Conservation (phyloP, 2,329 filamentous ascomycete species). For the Arthrobotrys iridis region DNA sequence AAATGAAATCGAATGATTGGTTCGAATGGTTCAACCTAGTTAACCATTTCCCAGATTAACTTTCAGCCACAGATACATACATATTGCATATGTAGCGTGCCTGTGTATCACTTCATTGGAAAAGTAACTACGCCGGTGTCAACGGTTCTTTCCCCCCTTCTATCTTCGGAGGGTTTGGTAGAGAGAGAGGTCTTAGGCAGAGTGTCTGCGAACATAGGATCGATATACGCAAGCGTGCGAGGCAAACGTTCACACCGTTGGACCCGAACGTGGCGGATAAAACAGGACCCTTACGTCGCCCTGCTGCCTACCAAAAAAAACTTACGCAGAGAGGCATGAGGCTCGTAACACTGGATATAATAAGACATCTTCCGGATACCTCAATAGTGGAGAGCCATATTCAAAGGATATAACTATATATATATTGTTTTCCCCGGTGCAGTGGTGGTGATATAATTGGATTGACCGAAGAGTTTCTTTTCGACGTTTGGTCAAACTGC, state of each 20-base stretch:
- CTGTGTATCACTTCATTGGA: too few species aligned
- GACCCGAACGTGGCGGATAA: not conserved
- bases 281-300: constrained; percentile 26
- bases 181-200: not conserved
- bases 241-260: constrained; percentile 17
- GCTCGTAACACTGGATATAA: not conserved
- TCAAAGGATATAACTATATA: not conserved
- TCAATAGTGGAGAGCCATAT: not conserved
- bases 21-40: too few species aligned
- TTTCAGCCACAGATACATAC: too few species aligned
- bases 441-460: not conserved
- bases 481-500: not conserved
- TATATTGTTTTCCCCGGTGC: not conserved
- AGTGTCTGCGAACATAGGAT: not conserved
- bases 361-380: not conserved
- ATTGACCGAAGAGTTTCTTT: constrained; percentile 1
- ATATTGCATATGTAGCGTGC: too few species aligned
- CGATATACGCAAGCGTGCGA: constrained; percentile 28
- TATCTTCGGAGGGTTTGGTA: too few species aligned
- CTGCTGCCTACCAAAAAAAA: constrained; percentile 14
- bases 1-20: too few species aligned
- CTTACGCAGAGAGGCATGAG: too few species aligned
- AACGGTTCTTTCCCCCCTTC: too few species aligned
- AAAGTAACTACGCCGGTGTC: too few species aligned
- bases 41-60: too few species aligned